phyloP scores from a whole-genome alignment of 805 yeast species.

The Monosporozyma siamensis region DNA sequence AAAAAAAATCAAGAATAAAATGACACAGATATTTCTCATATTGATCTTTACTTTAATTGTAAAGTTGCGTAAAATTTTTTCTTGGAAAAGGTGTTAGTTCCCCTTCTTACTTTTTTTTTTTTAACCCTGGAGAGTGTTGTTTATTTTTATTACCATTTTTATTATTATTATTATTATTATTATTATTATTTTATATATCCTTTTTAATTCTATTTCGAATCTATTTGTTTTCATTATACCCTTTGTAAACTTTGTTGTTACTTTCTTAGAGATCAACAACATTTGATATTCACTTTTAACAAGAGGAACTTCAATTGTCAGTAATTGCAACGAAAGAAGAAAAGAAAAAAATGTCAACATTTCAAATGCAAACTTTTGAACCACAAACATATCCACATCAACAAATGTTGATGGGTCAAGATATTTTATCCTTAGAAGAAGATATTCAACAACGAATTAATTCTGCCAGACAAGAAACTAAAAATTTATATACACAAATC shows the following conservation, averaged over 20 bases:
- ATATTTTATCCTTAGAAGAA: slow-evolving; percentile 13
- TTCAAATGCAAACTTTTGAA: neutral
- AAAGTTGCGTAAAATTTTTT: no score
- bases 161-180: neutral
- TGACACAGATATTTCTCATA: no score
- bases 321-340: no score
- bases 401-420: slow-evolving; percentile 5
- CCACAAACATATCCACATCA: slow-evolving; percentile 1
- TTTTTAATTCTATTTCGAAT: neutral
- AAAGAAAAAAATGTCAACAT: slow-evolving; percentile 3
- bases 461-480: slow-evolving; percentile 38
- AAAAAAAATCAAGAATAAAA: no score
- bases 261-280: no score
- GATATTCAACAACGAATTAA: slow-evolving; percentile 25
- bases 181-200: neutral
- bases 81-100: no score
- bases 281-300: no score
- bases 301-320: no score
- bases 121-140: neutral
- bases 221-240: neutral
- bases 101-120: no score
- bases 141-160: neutral
- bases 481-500: slow-evolving; percentile 40
- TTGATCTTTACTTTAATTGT: no score
- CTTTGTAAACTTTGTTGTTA: no score